phyloP scores from a whole-genome alignment of 1,284 basidiomycete genomes.

The Volvariella volvacea region DNA sequence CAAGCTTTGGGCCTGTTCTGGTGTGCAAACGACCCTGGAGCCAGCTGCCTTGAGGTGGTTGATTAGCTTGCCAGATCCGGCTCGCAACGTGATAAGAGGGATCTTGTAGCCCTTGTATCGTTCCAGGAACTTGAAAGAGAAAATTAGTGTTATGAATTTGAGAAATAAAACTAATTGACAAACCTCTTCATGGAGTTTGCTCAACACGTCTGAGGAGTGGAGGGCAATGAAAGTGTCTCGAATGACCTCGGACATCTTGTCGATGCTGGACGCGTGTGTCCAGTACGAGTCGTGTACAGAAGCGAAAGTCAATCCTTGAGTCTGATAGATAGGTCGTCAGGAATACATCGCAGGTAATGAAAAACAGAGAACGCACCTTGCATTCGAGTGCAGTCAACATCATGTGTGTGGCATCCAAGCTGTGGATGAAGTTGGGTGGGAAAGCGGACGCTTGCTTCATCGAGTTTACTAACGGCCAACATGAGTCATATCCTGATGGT shows the following conservation, averaged over 20 bases:
- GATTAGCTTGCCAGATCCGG: slow-evolving; percentile 18
- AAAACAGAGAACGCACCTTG: slow-evolving; percentile 39
- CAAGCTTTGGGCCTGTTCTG: slow-evolving; percentile 31
- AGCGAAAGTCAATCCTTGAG: slow-evolving; percentile 77
- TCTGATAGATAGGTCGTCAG: slow-evolving; percentile 31
- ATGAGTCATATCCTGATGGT: no score
- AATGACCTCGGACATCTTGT: slow-evolving; percentile 86
- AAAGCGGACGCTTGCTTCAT: slow-evolving; percentile 93
- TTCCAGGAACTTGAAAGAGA: slow-evolving; percentile 56
- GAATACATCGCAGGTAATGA: neutral
- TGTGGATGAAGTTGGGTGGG: slow-evolving; percentile 99
- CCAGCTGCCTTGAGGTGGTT: slow-evolving; percentile 37
- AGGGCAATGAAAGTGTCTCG: slow-evolving; percentile 92
- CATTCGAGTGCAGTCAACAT: slow-evolving; percentile 95
- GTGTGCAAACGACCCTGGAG: slow-evolving; percentile 31
- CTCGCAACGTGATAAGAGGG: slow-evolving; percentile 50
- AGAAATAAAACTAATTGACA: slow-evolving; percentile 11
- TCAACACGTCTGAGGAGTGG: slow-evolving; percentile 82
- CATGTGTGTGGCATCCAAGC: slow-evolving; percentile 98
- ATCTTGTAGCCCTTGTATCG: slow-evolving; percentile 76
- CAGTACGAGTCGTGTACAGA: slow-evolving; percentile 99
- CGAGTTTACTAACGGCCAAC: slow-evolving; percentile 74
- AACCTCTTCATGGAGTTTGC: slow-evolving; percentile 55
- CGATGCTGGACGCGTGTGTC: slow-evolving; percentile 90
- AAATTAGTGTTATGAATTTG: neutral